Conservation (phyloP, 78 protist species). For the Dictyostelium citrinum region DNA sequence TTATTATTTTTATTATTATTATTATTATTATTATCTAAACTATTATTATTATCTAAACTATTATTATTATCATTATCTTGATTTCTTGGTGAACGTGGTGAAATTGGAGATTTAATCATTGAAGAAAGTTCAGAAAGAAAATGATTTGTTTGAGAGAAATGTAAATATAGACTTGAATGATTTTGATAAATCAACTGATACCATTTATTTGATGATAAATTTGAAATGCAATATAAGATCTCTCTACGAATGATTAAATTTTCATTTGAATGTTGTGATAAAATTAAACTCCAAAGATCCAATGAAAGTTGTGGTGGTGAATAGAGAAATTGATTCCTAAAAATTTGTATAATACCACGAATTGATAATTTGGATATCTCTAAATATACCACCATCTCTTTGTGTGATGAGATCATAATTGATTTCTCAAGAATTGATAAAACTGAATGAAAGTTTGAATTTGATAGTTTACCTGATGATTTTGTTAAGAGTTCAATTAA, state of each 20-base stretch:
- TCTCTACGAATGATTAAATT: conserved; percentile 27
- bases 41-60: background rate
- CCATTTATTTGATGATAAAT: conserved; percentile 49
- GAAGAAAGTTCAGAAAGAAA: conserved; percentile 34
- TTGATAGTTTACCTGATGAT: background rate
- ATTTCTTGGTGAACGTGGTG: conserved; percentile 7
- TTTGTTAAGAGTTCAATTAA: conserved; percentile 6
- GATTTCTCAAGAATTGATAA: conserved; percentile 28
- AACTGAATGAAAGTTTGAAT: background rate
- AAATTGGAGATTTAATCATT: conserved; percentile 28
- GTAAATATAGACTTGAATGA: conserved; percentile 14
- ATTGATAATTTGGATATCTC: conserved; percentile 9
- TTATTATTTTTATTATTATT: background rate
- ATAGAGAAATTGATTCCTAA: background rate
- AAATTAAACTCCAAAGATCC: conserved; percentile 16
- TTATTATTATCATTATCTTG: too few species aligned
- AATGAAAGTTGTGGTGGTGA: conserved; percentile 14
- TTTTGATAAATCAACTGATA: conserved; percentile 32
- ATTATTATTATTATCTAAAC: background rate
- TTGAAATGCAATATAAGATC: background rate
- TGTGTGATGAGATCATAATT: conserved; percentile 13
- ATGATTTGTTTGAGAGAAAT: conserved; percentile 25
- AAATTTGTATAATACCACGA: conserved; percentile 24
- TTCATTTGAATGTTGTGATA: conserved; percentile 44
- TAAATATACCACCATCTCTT: background rate